Percentiles rank a stretch among this genome's conserved stretches.
Evolutionary conservation across 768 basidiomycete species (phyloP).

Genomic region (Collybia sordida): DNA sequence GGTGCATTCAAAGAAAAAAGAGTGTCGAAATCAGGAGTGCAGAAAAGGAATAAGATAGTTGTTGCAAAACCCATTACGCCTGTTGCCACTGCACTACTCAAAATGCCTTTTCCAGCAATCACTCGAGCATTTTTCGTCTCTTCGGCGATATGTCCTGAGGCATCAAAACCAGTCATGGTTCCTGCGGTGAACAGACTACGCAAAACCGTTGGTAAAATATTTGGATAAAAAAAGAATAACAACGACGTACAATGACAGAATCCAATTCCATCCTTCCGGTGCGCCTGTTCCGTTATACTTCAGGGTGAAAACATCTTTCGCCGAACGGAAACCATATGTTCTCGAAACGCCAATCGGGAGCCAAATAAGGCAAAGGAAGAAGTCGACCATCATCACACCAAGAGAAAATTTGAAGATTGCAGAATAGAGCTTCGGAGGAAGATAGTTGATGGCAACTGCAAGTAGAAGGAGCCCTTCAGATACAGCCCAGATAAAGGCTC

Average conservation of each 20-base stretch:
- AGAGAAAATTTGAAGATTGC: constrained; percentile 76
- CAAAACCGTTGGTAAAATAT: not conserved
- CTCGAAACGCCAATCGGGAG: constrained; percentile 87
- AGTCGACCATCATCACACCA: constrained; percentile 78
- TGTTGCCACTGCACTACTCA: constrained; percentile 75
- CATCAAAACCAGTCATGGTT: constrained; percentile 89
- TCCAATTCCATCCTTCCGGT: constrained; percentile 88
- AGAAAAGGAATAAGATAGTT: constrained; percentile 81
- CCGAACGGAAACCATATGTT: constrained; percentile 87
- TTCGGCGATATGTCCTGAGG: constrained; percentile 84
- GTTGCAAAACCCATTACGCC: constrained; percentile 79
- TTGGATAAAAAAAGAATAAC: not conserved
- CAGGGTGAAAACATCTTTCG: constrained; percentile 80
- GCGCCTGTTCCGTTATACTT: constrained; percentile 90
- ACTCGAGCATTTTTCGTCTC: constrained; percentile 87
- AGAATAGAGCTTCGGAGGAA: constrained; percentile 77
- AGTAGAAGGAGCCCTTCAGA: constrained; percentile 72
- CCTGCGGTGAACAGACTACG: constrained; percentile 81
- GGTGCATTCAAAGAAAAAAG: constrained; percentile 79
- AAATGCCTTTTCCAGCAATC: constrained; percentile 79
- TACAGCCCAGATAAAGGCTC: constrained; percentile 81
- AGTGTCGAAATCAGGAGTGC: constrained; percentile 74
- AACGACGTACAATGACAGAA: constrained; percentile 68
- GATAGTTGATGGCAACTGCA: constrained; percentile 80
- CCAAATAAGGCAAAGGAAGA: constrained; percentile 88